Evolutionary conservation across 169 alveolate species (phyloP).

Genomic region (Perkinsus marinus): DNA sequence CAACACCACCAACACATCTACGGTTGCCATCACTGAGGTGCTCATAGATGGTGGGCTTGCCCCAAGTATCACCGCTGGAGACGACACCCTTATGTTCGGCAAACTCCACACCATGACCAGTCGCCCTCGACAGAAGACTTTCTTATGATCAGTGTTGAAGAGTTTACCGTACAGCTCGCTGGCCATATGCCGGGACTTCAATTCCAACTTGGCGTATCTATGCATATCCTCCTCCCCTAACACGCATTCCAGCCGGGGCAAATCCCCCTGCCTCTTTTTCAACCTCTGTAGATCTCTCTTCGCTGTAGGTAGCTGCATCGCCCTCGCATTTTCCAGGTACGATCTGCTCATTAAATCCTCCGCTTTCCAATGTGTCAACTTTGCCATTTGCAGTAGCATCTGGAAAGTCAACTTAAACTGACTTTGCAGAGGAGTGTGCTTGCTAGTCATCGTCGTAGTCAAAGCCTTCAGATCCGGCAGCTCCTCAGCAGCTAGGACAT

Average conservation of each 20-base stretch:
- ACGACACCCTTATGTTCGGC: not conserved
- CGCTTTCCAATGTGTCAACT: conserved; percentile 52
- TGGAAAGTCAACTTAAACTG: conserved; percentile 67
- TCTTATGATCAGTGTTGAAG: conserved; percentile 15
- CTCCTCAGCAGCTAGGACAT: conserved; percentile 62
- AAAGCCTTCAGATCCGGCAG: conserved; percentile 71
- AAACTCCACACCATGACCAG: not conserved
- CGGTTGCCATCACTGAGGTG: not conserved
- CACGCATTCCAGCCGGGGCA: conserved; percentile 26
- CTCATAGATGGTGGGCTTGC: not conserved
- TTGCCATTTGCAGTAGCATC: conserved; percentile 60
- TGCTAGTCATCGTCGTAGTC: conserved; percentile 58
- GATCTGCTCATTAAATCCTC: conserved; percentile 66
- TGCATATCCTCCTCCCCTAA: conserved; percentile 19
- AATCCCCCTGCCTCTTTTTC: conserved; percentile 17
- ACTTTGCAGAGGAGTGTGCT: conserved; percentile 64
- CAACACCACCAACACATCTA: not conserved
- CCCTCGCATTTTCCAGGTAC: conserved; percentile 55
- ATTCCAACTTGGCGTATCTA: conserved; percentile 20
- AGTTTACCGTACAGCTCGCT: conserved; percentile 20
- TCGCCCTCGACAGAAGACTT: conserved; percentile 18
- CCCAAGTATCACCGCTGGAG: not conserved
- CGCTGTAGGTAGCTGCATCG: conserved; percentile 42
- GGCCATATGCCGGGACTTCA: conserved; percentile 21
- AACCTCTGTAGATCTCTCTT: conserved; percentile 37